Base-by-base conservation (phyloP, 2,329 filamentous ascomycete genomes). In the Alternaria atra region DNA sequence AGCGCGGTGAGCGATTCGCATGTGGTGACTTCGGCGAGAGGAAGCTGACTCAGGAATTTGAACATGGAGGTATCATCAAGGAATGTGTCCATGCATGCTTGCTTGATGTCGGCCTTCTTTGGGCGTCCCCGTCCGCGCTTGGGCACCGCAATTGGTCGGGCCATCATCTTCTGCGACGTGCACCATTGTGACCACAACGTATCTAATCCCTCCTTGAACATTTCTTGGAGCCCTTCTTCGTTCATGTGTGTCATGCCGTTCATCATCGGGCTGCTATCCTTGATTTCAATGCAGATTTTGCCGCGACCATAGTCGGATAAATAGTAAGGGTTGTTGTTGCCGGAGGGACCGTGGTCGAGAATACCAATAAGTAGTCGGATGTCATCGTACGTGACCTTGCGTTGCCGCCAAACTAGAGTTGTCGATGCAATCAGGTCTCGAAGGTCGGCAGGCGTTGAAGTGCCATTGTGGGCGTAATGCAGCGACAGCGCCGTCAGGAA, bases 41-140 rank as follows among this genome's bases (percentile, higher is more conserved):
- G 87, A 6, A 91, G 81, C 29, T 82, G 80, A 37, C 79, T 73
- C 46, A 92, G 75, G 64, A 90, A 92, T 17, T 72, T 74, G 17
- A 70, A 66, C 39, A 79, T 69, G 37, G 67, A 39, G 79, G 74
- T 52, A 55, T 78, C 66, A 72, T 76, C 70, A 44, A 76, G 60
- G 43, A 73, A 73, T 20, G 69, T 64, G 77, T 79, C 82, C 67
- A 91, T 90, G 39, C 82, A 80, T 17, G 76, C 77, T 71, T 88
- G 74, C 39, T 67, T 71, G 25, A 58, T 30, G 8, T 69, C 66
- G 42, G 47, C 54, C 55, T 76, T 77, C 64, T 68, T 74, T 13
- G 75, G 68, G 29, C 77, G 72, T 48, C 73, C 79, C 51, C 55
- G 76, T 64, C 62, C 73, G 68, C 63, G 80, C 67, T 63, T 81